A percentile compares a stretch with the other conserved stretches of the same genome.
Conservation (phyloP, 169 alveolate genomes). For the Plasmodium berghei region DNA sequence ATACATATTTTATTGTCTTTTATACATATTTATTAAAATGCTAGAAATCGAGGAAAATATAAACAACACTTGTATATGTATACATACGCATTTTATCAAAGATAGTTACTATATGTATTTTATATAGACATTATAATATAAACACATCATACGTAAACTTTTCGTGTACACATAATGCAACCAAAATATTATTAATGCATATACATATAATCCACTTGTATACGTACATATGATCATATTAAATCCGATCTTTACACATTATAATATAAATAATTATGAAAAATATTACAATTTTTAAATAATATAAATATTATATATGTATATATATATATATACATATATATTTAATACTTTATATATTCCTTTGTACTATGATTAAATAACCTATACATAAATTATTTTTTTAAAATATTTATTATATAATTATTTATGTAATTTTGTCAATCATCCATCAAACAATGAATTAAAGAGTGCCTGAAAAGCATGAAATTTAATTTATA, state of each 20-base stretch:
- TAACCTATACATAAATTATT: background rate
- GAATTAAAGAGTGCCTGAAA: background rate
- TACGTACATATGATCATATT: too few species aligned
- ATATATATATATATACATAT: background rate
- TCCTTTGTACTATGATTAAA: background rate
- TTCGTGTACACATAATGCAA: too few species aligned
- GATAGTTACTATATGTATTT: too few species aligned
- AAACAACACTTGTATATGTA: background rate
- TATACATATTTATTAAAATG: conserved; percentile 1
- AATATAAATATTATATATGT: background rate
- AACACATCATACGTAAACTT: too few species aligned
- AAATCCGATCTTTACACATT: too few species aligned
- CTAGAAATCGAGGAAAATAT: background rate
- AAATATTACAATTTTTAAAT: too few species aligned
- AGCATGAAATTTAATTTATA: background rate
- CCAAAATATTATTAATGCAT: too few species aligned
- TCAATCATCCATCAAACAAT: background rate
- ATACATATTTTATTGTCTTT: background rate
- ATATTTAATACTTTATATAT: background rate
- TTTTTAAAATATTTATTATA: background rate
- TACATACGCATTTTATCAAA: too few species aligned
- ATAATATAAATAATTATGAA: too few species aligned
- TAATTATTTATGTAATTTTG: background rate
- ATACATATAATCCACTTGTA: too few species aligned
- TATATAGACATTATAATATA: too few species aligned